Base-by-base conservation (phyloP, 2,329 filamentous ascomycete genomes). In the Rhynchosporium agropyri region DNA sequence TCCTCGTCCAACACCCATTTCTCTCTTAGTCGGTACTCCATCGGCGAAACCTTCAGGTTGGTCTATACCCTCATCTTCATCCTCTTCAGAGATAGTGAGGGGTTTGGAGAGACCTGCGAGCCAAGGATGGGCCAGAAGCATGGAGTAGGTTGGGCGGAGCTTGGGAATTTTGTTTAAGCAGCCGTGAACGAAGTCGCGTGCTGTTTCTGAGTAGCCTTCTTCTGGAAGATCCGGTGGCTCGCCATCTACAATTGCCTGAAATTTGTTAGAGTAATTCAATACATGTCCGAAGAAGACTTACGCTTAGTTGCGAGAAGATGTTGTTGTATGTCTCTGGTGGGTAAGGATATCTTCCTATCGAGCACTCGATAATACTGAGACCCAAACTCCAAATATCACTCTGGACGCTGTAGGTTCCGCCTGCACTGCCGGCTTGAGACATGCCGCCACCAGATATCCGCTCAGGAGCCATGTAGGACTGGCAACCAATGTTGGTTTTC, bases 391-490 rank as follows among this genome's bases (percentile, higher is more conserved):
- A 99, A 64, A 99, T 94, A 74, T 99, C 95, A 74, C 92, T 97
- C 77, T 98, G 95, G 45, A 99, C 95, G 75, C 91, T 96, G 77
- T 99, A 99, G 2, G 94, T 96, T 62, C 94, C 94, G 63, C 89
- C 89, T 63, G 87, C 85, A 20, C 87, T 81, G 31, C 89, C 89
- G 3, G 86, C 83, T 65, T 89, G 84, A 63, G 90, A 86, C 72
- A 92, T 86, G 28, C 89, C 89, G 62, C 93, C 92, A 55, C 91
- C 92, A 8, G 92, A 92, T 72, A 99, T 99, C 68, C 95, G 83
- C 77, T 99, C 95, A 0, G 95, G 95, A 0, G 95, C 95, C 95
- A 99, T 99, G 79, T 99, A 99, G 74, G 93, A 97, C 78, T 99
- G 95, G 73, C 95, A 99, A 45, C 95, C 95, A 72, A 99, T 99